Evolutionary conservation across 768 basidiomycete genomes (phyloP), one percentile per base, ranked within the genome.

Genomic region (Podaxis pistillaris): DNA sequence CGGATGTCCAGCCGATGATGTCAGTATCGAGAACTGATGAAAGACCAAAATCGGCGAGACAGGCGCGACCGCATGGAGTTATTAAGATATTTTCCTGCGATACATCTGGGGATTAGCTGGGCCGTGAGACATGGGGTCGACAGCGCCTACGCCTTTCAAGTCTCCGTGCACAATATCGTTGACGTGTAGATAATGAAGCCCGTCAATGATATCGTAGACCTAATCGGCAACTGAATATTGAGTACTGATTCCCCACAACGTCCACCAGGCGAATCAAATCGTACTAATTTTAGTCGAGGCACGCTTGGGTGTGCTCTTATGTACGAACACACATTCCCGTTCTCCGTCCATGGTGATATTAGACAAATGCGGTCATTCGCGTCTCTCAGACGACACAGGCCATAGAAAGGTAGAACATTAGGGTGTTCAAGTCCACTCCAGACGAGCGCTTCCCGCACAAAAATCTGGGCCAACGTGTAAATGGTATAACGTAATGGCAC

Each of bases 41-140:
- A 13, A 70, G 59, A 3, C 71, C 72, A 51, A 73, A 73, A 52
- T 73, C 72, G 15, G 70, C 66, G 12, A 74, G 54, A 30, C 68
- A 65, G 4, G 69, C 73, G 13, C 65, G 56, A 12, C 62, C 60
- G 4, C 49, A 56, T 5, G 56, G 36, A 24, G 65, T 60, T 19
- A 72, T 62, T 2, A 74, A 63, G 22, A 74, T 67, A 47, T 72
- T 74, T 9, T 64, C 63, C 71, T 74, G 30, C 8, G 28, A 6
- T 33, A 33, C 7, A 44, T 19, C 15, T 37, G 2, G 8, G 7
- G 40, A 50, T 26, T 6, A 59, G 44, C 17, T 46, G 2, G 17
- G 30, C 9, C 13, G 13, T 46, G 12, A 46, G 44, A 17, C 2
- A 9, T 40, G 50, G 46, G 40, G 24, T 24, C 26, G 37, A 37